phyloP scores from a whole-genome alignment of 169 alveolate species.

The Eimeria maxima region DNA sequence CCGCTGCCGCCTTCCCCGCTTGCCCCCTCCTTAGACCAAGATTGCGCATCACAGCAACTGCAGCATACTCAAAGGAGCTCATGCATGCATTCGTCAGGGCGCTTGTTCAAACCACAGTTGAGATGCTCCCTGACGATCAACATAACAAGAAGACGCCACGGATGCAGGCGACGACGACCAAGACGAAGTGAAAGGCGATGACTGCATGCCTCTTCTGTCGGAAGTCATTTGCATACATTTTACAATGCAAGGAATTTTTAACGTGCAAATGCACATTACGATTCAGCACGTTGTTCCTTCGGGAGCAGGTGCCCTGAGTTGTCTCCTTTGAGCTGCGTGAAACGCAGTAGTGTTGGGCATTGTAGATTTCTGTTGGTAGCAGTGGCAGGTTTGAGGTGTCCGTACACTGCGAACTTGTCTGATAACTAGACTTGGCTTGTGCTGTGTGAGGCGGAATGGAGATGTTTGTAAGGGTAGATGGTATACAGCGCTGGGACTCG shows the following conservation, averaged over 20 bases:
- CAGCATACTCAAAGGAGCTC: constrained; percentile 85
- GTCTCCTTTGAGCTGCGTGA: not conserved
- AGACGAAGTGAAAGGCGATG: not conserved
- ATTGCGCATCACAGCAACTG: constrained; percentile 89
- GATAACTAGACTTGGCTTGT: not conserved
- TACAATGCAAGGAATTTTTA: not conserved
- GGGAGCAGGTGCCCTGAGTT: not conserved
- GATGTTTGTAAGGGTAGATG: not conserved
- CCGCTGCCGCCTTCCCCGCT: constrained; percentile 90
- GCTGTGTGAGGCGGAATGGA: constrained; percentile 3
- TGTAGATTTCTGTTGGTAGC: not conserved
- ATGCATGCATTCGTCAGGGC: constrained; percentile 88
- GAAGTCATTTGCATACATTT: not conserved
- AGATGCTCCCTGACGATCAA: constrained; percentile 83
- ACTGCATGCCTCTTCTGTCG: not conserved
- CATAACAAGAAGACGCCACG: constrained; percentile 2
- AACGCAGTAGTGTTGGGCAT: not conserved
- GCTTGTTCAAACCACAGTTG: constrained; percentile 86
- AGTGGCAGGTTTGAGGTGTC: constrained; percentile 39
- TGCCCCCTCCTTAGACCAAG: constrained; percentile 89
- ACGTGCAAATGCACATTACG: not conserved
- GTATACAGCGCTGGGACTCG: not conserved
- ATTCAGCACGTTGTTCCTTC: not conserved
- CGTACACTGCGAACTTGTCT: not conserved
- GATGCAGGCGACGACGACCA: not conserved